phyloP scores from a whole-genome alignment of 176 grass and related monocot genomes.

The Musa schizocarpa region DNA sequence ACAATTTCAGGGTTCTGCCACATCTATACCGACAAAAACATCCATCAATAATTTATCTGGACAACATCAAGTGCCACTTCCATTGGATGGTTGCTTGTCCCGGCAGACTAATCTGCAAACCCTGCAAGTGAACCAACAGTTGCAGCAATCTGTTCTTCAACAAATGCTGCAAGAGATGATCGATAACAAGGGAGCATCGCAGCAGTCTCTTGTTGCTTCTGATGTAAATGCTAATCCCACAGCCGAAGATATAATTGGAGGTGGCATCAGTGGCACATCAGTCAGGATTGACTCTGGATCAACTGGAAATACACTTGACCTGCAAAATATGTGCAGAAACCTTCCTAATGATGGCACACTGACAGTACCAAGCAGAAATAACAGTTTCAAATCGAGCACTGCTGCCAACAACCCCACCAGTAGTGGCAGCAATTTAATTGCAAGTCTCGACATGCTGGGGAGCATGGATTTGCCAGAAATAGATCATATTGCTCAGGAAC shows the following conservation, averaged over 20 bases:
- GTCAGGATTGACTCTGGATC: slow-evolving; percentile 3
- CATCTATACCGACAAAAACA: slow-evolving; percentile 5
- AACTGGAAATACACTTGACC: not conserved
- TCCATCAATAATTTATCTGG: slow-evolving; percentile 24
- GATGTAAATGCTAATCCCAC: slow-evolving; percentile 34
- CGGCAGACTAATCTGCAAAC: slow-evolving; percentile 46
- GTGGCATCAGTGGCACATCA: slow-evolving; percentile 11
- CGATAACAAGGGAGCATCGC: slow-evolving; percentile 38
- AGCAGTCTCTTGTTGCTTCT: slow-evolving; percentile 13
- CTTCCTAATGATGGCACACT: slow-evolving; percentile 27
- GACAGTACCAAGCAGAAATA: slow-evolving; percentile 31
- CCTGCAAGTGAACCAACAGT: slow-evolving; percentile 33
- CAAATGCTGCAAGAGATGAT: slow-evolving; percentile 77
- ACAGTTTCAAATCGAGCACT: slow-evolving; percentile 71
- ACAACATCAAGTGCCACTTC: slow-evolving; percentile 10
- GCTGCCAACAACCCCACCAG: slow-evolving; percentile 42
- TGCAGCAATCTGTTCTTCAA: slow-evolving; percentile 66
- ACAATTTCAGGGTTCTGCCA: slow-evolving; percentile 36
- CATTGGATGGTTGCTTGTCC: slow-evolving; percentile 11
- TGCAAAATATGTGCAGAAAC: slow-evolving; percentile 30
- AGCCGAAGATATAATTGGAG: slow-evolving; percentile 15
- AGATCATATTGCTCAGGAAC: slow-evolving; percentile 44
- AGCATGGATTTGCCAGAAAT: slow-evolving; percentile 47
- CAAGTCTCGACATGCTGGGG: slow-evolving; percentile 31
- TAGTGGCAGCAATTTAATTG: slow-evolving; percentile 26